Evolutionary conservation across 2,329 filamentous ascomycete species (phyloP), one percentile per base, ranked within the genome.

Genomic region (Davidsoniella australis): DNA sequence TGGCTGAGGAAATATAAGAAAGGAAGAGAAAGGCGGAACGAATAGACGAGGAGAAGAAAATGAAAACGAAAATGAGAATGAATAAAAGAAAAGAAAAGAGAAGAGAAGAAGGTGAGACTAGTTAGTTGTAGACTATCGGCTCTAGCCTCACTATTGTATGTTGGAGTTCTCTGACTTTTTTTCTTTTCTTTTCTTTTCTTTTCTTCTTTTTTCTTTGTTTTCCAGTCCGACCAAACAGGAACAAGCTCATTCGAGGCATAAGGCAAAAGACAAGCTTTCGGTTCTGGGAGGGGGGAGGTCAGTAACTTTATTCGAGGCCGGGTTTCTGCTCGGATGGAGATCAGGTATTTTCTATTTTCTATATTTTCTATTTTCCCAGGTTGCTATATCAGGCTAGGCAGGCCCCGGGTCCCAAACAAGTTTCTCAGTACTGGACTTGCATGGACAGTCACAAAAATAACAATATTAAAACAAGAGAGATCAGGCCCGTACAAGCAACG

Each of bases 1-100:
- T 23, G 2, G 20, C 20, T 23, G 20, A 23, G 5, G 20, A 23
- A 23, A 23, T 23, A 23, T 23, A 44, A 18, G 10, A 42, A 23
- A 40, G 39, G 37, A 44, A 45, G 55, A 47, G 47, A 49, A 42
- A 50, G 26, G 37, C 37, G 48, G 40, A 51, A 42, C 46, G n/a
- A 51, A 41, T 16, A 23, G 20, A 42, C 16, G 26, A 39, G 39
- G 41, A 40, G 14, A n/a, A n/a, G n/a, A n/a, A n/a, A n/a, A n/a
- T n/a, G 36, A 45, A 33, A n/a, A 36, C 12, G 9, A 46, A 36
- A 12, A 41, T 41, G 23, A 10, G 29, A 40, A 41, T 16, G 18
- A 44, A 42, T 24, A 8, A 45, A 23, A 33, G 5, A 44, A 14
- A 10, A 43, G 8, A 8, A 45, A 23, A 33, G 5, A 44, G 8